Percentiles rank a stretch among this genome's conserved stretches.
phyloP scores from a whole-genome alignment of 805 yeast species.

The Helenozyma rhizophorensis region DNA sequence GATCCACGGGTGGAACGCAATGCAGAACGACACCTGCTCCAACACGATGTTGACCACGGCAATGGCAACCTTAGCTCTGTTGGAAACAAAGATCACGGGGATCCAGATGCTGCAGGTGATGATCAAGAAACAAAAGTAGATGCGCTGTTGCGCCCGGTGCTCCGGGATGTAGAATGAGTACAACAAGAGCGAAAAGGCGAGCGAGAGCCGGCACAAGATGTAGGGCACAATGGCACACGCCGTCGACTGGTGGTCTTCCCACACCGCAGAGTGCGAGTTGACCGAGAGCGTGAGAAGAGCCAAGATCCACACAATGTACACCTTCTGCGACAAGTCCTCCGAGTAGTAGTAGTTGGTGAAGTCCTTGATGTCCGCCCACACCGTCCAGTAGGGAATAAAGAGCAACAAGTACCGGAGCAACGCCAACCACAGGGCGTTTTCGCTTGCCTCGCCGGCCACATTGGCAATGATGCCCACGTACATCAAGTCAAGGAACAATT shows the following conservation, averaged over 20 bases:
- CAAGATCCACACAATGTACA: slow-evolving; percentile 51
- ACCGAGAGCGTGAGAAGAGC: slow-evolving; percentile 46
- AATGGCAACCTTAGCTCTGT: slow-evolving; percentile 44
- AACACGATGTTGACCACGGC: slow-evolving; percentile 36
- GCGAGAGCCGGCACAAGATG: slow-evolving; percentile 42
- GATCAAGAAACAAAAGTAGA: slow-evolving; percentile 29
- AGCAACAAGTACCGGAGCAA: slow-evolving; percentile 46
- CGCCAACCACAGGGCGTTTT: slow-evolving; percentile 44
- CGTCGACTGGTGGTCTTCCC: slow-evolving; percentile 33
- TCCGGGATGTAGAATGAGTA: slow-evolving; percentile 46
- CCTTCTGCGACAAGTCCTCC: slow-evolving; percentile 54
- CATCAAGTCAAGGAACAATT: slow-evolving; percentile 57
- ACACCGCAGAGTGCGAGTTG: slow-evolving; percentile 39
- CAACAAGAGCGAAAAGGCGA: slow-evolving; percentile 26
- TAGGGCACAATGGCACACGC: slow-evolving; percentile 46
- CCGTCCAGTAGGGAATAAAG: slow-evolving; percentile 57
- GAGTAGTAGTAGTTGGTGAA: slow-evolving; percentile 60
- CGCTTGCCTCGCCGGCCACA: slow-evolving; percentile 50
- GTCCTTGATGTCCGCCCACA: slow-evolving; percentile 63
- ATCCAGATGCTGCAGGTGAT: slow-evolving; percentile 45
- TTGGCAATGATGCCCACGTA: slow-evolving; percentile 64
- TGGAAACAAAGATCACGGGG: slow-evolving; percentile 44
- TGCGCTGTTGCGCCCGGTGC: slow-evolving; percentile 47
- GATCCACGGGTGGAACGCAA: slow-evolving; percentile 44
- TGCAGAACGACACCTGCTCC: slow-evolving; percentile 37